Evolutionary conservation across 371 early-diverging fungal species (phyloP), one percentile per base, ranked within the genome.

Genomic region (Apophysomyces elegans): DNA sequence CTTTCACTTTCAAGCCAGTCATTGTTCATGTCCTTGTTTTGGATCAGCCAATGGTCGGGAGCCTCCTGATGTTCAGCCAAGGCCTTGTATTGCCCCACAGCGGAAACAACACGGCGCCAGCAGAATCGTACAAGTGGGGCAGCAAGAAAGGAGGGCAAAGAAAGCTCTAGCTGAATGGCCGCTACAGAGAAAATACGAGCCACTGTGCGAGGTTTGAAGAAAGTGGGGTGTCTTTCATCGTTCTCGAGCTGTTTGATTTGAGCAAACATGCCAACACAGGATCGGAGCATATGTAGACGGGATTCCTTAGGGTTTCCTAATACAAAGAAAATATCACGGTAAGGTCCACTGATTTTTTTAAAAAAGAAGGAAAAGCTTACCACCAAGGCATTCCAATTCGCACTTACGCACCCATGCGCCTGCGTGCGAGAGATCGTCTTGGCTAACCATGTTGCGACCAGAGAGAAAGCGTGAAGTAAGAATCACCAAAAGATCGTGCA

Each of bases 321-420:
- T 37, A 38, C 45, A 39, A n/a, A 3, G 11, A 18, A 44, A 38
- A 41, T 18, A 14, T 69, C 58, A 58, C 39, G 16, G 39, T 59
- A 2, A 58, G 58, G n/a, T 57, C 26, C 35, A 43, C 18, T 16
- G 13, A 63, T 18, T 38, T 18, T 38, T 26, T 26, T 26, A 26
- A 26, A 26, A 1, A 26, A 18, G 18, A 26, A 26, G 26, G 26
- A 26, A 26, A 26, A 59, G 37, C 44, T 44, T 71, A 74, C 77
- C 77, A 57, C 79, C 79, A 21, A 76, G 71, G 37, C 79, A 79
- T 61, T 79, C 77, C 14, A 76, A 58, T 54, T 79, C 79, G 62
- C 74, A 69, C 18, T 73, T 18, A 8, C 79, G 71, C 8, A 75
- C 67, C 77, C 79, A 79, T 7, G 76, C 76, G 44, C 72, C 75